Evolutionary conservation across 805 yeast genomes (phyloP).

Genomic region (Maudiozyma turicensis): DNA sequence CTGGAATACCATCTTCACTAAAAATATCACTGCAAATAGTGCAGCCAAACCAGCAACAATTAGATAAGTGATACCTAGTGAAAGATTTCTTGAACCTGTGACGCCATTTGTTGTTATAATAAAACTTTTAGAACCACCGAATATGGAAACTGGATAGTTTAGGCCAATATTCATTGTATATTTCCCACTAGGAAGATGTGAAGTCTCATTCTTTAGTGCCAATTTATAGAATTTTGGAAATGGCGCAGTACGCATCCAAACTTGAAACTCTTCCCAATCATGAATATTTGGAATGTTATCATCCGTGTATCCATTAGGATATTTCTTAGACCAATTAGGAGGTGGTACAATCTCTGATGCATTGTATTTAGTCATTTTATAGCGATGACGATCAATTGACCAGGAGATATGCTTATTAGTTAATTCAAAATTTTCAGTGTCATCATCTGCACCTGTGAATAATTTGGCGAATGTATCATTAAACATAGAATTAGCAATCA

Average conservation of each 20-base stretch:
- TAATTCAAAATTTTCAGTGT: constrained; percentile 31
- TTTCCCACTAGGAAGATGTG: constrained; percentile 49
- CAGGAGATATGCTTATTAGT: constrained; percentile 56
- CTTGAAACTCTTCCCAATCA: constrained; percentile 61
- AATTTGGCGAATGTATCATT: constrained; percentile 63
- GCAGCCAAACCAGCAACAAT: constrained; percentile 74
- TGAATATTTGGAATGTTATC: constrained; percentile 61
- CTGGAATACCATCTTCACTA: constrained; percentile 70
- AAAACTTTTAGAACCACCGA: constrained; percentile 82
- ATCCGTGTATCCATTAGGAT: constrained; percentile 64
- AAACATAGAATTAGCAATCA: constrained; percentile 71
- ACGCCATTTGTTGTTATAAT: constrained; percentile 73
- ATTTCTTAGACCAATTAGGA: constrained; percentile 67
- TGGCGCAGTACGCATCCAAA: constrained; percentile 92
- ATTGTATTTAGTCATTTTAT: constrained; percentile 52
- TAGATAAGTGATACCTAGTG: constrained; percentile 75
- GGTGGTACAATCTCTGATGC: constrained; percentile 65
- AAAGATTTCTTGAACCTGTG: constrained; percentile 80
- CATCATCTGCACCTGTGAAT: constrained; percentile 26
- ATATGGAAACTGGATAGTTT: constrained; percentile 73
- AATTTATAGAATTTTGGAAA: constrained; percentile 81
- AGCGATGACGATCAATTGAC: constrained; percentile 56
- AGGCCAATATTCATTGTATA: constrained; percentile 59
- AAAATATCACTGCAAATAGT: constrained; percentile 62
- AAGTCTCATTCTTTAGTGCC: constrained; percentile 61